Conservation (phyloP, 2,329 filamentous ascomycete species). For the Aspergillus sclerotialis region DNA sequence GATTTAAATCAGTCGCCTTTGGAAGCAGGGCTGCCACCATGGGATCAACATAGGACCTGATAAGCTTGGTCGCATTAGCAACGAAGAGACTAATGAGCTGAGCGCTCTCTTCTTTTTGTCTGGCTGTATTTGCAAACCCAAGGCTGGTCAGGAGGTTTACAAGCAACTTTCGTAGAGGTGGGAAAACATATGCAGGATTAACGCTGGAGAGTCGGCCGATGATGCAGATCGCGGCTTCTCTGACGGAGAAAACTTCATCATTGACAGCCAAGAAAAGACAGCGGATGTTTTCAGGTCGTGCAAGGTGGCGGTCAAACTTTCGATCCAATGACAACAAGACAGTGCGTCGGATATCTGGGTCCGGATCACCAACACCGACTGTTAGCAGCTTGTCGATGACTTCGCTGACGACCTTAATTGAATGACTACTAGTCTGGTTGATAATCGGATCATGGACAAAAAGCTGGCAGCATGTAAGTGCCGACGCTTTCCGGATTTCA, state of each 20-base stretch:
- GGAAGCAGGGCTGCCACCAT: conserved; percentile 93
- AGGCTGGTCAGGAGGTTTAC: conserved; percentile 95
- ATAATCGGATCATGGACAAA: conserved; percentile 97
- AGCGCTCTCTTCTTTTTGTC: conserved; percentile 94
- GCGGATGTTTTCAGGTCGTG: conserved; percentile 93
- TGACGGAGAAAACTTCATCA: conserved; percentile 85
- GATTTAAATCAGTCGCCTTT: conserved; percentile 77
- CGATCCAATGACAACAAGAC: conserved; percentile 85
- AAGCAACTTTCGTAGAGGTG: conserved; percentile 85
- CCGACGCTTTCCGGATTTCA: conserved; percentile 87
- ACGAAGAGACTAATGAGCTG: conserved; percentile 88
- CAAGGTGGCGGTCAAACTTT: conserved; percentile 93
- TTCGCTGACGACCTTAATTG: conserved; percentile 92
- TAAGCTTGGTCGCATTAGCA: conserved; percentile 83
- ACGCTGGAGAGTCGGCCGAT: conserved; percentile 85
- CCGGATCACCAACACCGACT: conserved; percentile 86
- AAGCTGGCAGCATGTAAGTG: conserved; percentile 93
- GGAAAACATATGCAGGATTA: conserved; percentile 96
- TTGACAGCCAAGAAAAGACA: conserved; percentile 93
- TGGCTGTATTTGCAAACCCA: conserved; percentile 87
- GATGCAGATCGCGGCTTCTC: conserved; percentile 92
- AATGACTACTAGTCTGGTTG: conserved; percentile 94
- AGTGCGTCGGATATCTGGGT: conserved; percentile 79
- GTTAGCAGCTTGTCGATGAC: conserved; percentile 96
- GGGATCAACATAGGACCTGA: conserved; percentile 93